Conservation (phyloP, 768 basidiomycete species). For the Mycena epipterygia region DNA sequence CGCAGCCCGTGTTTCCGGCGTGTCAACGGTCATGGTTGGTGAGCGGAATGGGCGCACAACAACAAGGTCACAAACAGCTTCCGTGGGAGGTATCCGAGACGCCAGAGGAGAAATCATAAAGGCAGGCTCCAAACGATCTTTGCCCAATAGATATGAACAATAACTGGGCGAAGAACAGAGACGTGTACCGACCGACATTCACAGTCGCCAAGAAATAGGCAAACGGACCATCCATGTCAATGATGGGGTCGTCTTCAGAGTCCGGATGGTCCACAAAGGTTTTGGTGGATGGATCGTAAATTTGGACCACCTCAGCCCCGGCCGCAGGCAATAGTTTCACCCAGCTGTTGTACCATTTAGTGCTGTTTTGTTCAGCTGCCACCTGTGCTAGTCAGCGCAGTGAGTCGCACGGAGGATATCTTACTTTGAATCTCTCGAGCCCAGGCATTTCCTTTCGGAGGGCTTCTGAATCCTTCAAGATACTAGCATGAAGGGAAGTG, state of each 20-base stretch:
- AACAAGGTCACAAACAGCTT: conserved; percentile 77
- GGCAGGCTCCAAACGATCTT: conserved; percentile 81
- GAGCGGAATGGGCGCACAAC: conserved; percentile 81
- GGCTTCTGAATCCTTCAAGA: conserved; percentile 85
- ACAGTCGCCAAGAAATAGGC: conserved; percentile 87
- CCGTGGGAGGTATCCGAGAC: conserved; percentile 57
- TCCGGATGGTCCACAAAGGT: conserved; percentile 61
- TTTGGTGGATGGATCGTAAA: conserved; percentile 69
- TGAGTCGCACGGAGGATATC: background rate
- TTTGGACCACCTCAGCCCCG: conserved; percentile 58
- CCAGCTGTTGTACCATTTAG: conserved; percentile 75
- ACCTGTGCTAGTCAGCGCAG: conserved; percentile 51
- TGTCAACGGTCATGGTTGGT: conserved; percentile 59
- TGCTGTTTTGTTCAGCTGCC: conserved; percentile 83
- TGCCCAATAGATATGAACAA: conserved; percentile 56
- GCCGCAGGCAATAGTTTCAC: conserved; percentile 69
- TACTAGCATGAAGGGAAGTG: conserved; percentile 86
- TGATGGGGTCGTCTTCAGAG: conserved; percentile 49
- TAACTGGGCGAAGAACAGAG: conserved; percentile 81
- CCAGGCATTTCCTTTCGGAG: conserved; percentile 80
- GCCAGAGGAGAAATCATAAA: conserved; percentile 84
- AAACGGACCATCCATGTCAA: conserved; percentile 81
- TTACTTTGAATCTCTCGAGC: conserved; percentile 60
- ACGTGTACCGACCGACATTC: conserved; percentile 86
- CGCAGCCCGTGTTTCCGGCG: conserved; percentile 54